Conservation (phyloP, 106 monocot species). For the Dioscorea dumetorum region DNA sequence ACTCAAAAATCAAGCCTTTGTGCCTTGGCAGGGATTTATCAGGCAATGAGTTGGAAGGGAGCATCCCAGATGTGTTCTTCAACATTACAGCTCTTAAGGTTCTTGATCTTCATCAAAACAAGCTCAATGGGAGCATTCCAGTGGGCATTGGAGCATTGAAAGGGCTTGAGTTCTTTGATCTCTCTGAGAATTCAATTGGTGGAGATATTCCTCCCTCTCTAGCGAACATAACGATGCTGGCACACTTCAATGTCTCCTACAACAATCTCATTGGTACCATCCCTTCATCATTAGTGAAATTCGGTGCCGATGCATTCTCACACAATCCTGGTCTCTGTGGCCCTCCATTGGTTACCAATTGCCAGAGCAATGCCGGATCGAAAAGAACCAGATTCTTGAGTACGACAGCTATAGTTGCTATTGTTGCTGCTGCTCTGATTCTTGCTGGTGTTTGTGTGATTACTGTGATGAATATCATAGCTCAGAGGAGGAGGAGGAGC, state of each 20-base stretch:
- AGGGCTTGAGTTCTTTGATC: conserved; percentile 47
- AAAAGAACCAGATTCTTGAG: conserved; percentile 30
- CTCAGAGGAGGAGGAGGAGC: conserved; percentile 29
- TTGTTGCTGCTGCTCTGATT: conserved; percentile 62
- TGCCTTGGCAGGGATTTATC: conserved; percentile 63
- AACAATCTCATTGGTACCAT: conserved; percentile 78
- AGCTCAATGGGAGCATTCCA: conserved; percentile 58
- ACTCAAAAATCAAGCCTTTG: background rate
- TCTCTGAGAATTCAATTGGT: conserved; percentile 63
- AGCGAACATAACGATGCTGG: conserved; percentile 35
- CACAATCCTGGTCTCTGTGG: conserved; percentile 82
- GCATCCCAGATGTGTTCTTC: conserved; percentile 54
- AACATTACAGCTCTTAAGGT: conserved; percentile 60
- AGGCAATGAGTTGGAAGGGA: conserved; percentile 57
- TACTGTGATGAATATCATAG: conserved; percentile 46
- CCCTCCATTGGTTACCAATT: conserved; percentile 42
- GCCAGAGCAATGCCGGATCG: conserved; percentile 6
- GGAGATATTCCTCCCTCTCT: conserved; percentile 56
- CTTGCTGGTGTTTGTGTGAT: conserved; percentile 70
- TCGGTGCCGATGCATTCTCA: conserved; percentile 47
- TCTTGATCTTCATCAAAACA: conserved; percentile 72
- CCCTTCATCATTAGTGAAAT: conserved; percentile 51
- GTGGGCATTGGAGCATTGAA: conserved; percentile 38
- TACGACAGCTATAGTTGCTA: conserved; percentile 58
- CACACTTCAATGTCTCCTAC: conserved; percentile 75